Percentiles rank a stretch among this genome's conserved stretches.
phyloP scores from a whole-genome alignment of 164 flowering plant species.

The Umbilicus rupestris region DNA sequence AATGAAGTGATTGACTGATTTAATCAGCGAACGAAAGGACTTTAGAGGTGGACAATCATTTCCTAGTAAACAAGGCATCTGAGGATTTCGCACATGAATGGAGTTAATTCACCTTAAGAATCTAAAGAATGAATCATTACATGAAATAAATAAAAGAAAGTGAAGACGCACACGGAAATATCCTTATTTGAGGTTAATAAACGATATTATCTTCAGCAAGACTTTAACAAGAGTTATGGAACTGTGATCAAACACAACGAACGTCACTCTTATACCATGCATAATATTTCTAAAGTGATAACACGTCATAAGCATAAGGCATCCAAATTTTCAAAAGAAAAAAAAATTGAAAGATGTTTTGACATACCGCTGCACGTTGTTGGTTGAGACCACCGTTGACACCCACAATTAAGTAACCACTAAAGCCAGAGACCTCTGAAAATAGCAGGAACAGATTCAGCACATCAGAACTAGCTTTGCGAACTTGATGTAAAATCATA shows the following conservation, averaged over 20 bases:
- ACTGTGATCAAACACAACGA: neutral
- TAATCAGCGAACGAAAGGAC: neutral
- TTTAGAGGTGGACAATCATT: neutral
- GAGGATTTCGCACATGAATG: neutral
- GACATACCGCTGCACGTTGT: slow-evolving; percentile 82
- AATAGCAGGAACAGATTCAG: neutral
- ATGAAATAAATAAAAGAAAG: too few relatives aligned
- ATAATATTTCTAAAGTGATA: neutral
- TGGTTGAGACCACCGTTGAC: slow-evolving; percentile 98
- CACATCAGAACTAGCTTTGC: neutral
- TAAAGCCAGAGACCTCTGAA: slow-evolving; percentile 46
- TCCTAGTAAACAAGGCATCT: neutral
- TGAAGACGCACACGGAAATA: too few relatives aligned
- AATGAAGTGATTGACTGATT: neutral
- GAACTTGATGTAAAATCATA: neutral
- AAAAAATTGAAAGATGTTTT: neutral
- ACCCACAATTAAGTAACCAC: slow-evolving; percentile 84
- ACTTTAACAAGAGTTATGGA: too few relatives aligned
- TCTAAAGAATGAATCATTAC: too few relatives aligned
- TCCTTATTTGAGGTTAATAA: too few relatives aligned
- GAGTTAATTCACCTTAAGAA: neutral
- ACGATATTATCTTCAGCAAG: too few relatives aligned
- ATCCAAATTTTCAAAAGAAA: neutral
- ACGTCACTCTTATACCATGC: too few relatives aligned
- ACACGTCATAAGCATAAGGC: neutral